Evolutionary conservation across 768 basidiomycete genomes (phyloP).

Genomic region (Podaxis sp.): DNA sequence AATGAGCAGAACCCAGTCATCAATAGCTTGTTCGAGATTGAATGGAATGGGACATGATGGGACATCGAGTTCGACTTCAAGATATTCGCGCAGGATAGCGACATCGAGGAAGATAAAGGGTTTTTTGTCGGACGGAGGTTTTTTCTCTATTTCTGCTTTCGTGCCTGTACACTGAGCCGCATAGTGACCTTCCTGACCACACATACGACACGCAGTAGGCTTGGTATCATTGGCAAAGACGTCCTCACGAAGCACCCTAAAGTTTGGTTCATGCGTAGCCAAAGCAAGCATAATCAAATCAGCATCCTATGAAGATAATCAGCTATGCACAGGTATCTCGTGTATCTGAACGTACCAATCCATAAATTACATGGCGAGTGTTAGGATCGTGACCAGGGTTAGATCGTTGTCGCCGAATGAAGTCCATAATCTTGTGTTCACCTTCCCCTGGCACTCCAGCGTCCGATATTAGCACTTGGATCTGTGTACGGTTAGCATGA

Average conservation of each 20-base stretch:
- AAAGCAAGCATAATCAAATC: conserved; percentile 98
- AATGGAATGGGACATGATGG: conserved; percentile 79
- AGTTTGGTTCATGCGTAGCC: conserved; percentile 98
- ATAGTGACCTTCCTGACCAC: conserved; percentile 93
- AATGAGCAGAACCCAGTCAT: conserved; percentile 99
- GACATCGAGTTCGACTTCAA: conserved; percentile 92
- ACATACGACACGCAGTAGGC: conserved; percentile 81
- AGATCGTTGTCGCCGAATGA: conserved; percentile 84
- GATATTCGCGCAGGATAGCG: conserved; percentile 92
- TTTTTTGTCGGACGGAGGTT: conserved; percentile 75
- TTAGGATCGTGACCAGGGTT: conserved; percentile 94
- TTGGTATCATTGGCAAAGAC: conserved; percentile 87
- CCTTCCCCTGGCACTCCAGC: conserved; percentile 98
- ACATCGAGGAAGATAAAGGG: conserved; percentile 99
- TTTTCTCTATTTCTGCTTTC: conserved; percentile 68
- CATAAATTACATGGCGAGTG: conserved; percentile 96
- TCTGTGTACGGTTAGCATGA: conserved; percentile 40
- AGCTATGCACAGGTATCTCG: conserved; percentile 14
- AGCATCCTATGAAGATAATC: conserved; percentile 68
- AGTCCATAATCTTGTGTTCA: conserved; percentile 99
- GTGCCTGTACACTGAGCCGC: conserved; percentile 91
- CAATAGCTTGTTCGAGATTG: conserved; percentile 94
- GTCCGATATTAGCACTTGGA: conserved; percentile 96
- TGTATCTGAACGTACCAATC: conserved; percentile 60
- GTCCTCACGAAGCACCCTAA: conserved; percentile 96